Base-by-base conservation (phyloP, 1,284 basidiomycete species). In the Trametes versicolor region DNA sequence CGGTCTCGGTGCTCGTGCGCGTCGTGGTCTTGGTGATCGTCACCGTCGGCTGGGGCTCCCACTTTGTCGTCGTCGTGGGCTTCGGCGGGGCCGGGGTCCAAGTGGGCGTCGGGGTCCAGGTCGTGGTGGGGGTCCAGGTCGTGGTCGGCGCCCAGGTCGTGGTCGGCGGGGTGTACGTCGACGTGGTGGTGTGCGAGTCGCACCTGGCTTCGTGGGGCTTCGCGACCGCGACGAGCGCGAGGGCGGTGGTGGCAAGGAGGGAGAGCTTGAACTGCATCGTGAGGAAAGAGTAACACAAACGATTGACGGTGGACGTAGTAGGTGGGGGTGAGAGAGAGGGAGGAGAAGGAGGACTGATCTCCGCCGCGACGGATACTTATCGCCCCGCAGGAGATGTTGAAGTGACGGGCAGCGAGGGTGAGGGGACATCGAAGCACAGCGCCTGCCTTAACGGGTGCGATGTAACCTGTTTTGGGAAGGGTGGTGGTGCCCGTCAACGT, bases 211-310 rank as follows among this genome's bases (percentile, higher is more conserved):
- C 27, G 49, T 63, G 23, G 32, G 65, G 65, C 37, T 60, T 62
- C 3, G 66, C 66, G 49, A 52, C 25, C 21, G 58, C 63, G 52
- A 60, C 52, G 36, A 62, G 48, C n/a, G 66, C 66, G 25, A 64
- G 58, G 19, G 66, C 52, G 41, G 36, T 29, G 34, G 57, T 48
- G 49, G 52, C 36, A 43, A 67, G 19, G 60, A 67, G 52, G 48
- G 66, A 60, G 52, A 64, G 50, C 29, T 41, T 56, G 47, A 60
- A 19, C 27, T 58, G 57, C 66, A 67, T 67, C 41, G 41, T n/a
- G 41, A 43, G 41, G 41, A 19, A 17, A n/a, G 39, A 27, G n/a
- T 48, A 49, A 1, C 39, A 19, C 21, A 5, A 29, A 29, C 25
- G 29, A 12, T 52, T 17, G 21, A 43, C 53, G 23, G 51, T 23